These are phyloP conservation scores for Colletotrichum sp. DNA, from an alignment of 2,329 filamentous ascomycete species.

Conservation along the genomic window DNA sequence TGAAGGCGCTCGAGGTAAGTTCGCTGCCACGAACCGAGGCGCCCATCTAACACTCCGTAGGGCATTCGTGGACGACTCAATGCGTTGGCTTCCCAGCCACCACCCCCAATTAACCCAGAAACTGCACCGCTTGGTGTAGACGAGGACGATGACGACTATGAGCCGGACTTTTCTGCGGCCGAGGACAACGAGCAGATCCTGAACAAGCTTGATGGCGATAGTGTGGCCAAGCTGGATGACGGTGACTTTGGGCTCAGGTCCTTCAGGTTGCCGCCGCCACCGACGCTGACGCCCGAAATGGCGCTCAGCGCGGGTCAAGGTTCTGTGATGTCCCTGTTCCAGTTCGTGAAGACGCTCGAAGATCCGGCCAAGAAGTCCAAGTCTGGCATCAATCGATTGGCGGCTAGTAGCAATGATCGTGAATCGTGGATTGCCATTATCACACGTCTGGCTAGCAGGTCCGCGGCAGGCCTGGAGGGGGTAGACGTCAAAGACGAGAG, in stretches of 20 bases:
- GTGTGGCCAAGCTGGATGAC: slow-evolving; percentile 50
- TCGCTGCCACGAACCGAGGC: slow-evolving; percentile 15
- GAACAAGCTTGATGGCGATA: slow-evolving; percentile 73
- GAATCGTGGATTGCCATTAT: slow-evolving; percentile 93
- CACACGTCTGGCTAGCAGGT: slow-evolving; percentile 82
- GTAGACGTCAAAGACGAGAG: slow-evolving; percentile 62
- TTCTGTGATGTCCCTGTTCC: slow-evolving; percentile 78
- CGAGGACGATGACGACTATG: slow-evolving; percentile 85
- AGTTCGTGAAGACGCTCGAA: slow-evolving; percentile 76
- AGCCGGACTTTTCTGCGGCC: slow-evolving; percentile 81
- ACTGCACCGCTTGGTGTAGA: slow-evolving; percentile 69
- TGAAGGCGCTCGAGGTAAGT: slow-evolving; percentile 75
- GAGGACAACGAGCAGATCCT: slow-evolving; percentile 80
- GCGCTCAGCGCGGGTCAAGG: slow-evolving; percentile 76
- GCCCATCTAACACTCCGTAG: slow-evolving; percentile 29
- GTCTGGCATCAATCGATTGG: slow-evolving; percentile 81
- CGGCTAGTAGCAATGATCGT: slow-evolving; percentile 81
- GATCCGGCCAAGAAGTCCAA: slow-evolving; percentile 68
- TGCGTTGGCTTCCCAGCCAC: slow-evolving; percentile 48
- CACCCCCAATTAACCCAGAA: slow-evolving; percentile 58
- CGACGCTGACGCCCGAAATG: slow-evolving; percentile 73
- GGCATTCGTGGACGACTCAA: slow-evolving; percentile 59
- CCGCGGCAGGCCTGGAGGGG: slow-evolving; percentile 73
- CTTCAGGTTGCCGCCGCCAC: slow-evolving; percentile 81
- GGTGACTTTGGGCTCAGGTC: slow-evolving; percentile 71